Conservation (phyloP, 2,329 filamentous ascomycete species). For the Ophiostoma fasciatum region DNA sequence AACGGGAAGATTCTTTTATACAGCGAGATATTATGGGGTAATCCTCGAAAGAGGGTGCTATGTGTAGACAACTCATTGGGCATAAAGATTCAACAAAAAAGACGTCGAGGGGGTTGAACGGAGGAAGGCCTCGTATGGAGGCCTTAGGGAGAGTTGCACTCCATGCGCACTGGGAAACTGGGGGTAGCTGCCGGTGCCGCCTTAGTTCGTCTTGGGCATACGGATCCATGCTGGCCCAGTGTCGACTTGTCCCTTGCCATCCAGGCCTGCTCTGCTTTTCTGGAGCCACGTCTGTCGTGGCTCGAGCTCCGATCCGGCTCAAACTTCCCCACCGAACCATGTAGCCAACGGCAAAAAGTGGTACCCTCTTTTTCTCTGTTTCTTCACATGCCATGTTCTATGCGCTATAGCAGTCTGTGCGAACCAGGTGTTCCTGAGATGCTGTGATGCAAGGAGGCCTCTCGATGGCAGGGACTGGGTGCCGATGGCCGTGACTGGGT, state of each 20-base stretch:
- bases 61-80: slow-evolving; percentile 7
- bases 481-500: too few species aligned
- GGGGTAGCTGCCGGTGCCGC: slow-evolving; percentile 3
- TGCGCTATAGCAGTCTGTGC: too few species aligned
- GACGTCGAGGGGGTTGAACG: background rate
- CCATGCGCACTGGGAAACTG: slow-evolving; percentile 1
- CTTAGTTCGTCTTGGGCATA: too few species aligned
- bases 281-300: slow-evolving; percentile 23
- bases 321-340: slow-evolving; percentile 6
- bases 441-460: too few species aligned
- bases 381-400: background rate
- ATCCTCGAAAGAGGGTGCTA: too few species aligned
- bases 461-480: too few species aligned
- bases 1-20: too few species aligned
- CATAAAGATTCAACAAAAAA: slow-evolving; percentile 3
- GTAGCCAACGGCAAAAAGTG: background rate
- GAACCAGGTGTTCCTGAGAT: too few species aligned
- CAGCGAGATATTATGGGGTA: slow-evolving; percentile 7
- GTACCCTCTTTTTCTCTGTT: background rate
- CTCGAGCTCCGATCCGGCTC: slow-evolving; percentile 16
- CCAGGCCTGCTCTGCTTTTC: slow-evolving; percentile 15
- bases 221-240: slow-evolving; percentile 8
- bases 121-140: background rate
- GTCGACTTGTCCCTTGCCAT: slow-evolving; percentile 14
- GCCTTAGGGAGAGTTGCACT: background rate